A percentile compares a stretch with the other conserved stretches of the same genome.
Conservation (phyloP, 2,329 filamentous ascomycete genomes). For the Aspergillus vadensis region DNA sequence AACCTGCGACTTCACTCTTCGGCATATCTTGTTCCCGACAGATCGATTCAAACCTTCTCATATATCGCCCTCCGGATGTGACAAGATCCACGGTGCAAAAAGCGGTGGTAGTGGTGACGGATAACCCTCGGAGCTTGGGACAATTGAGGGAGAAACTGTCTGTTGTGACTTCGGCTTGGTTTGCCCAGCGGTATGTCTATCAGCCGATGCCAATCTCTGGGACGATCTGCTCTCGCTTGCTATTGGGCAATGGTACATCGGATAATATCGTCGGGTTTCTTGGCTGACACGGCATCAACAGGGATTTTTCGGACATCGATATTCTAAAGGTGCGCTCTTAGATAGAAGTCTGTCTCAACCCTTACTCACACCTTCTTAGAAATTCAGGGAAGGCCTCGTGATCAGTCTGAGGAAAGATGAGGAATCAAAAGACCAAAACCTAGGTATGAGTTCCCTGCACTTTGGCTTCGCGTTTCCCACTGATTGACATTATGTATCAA, state of each 20-base stretch:
- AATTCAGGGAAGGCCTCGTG: conserved; percentile 85
- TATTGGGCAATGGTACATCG: conserved; percentile 4
- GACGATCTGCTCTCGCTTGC: not conserved
- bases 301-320: conserved; percentile 86
- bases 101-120: conserved; percentile 91
- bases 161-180: conserved; percentile 93
- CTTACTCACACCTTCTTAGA: conserved; percentile 45
- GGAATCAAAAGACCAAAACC: conserved; percentile 78
- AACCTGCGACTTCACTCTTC: conserved; percentile 78
- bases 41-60: conserved; percentile 75
- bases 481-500: conserved; percentile 29
- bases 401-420: conserved; percentile 63
- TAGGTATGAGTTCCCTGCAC: conserved; percentile 61
- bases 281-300: conserved; percentile 29
- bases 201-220: not conserved
- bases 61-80: conserved; percentile 80
- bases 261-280: not conserved
- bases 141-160: conserved; percentile 86
- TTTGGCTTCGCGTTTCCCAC: not conserved
- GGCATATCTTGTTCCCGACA: conserved; percentile 95
- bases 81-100: conserved; percentile 98
- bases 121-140: conserved; percentile 86
- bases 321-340: conserved; percentile 66
- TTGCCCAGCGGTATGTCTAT: conserved; percentile 70
- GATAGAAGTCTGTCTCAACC: not conserved